phyloP scores from a whole-genome alignment of 805 yeast species.

The Lipomyces sp. region DNA sequence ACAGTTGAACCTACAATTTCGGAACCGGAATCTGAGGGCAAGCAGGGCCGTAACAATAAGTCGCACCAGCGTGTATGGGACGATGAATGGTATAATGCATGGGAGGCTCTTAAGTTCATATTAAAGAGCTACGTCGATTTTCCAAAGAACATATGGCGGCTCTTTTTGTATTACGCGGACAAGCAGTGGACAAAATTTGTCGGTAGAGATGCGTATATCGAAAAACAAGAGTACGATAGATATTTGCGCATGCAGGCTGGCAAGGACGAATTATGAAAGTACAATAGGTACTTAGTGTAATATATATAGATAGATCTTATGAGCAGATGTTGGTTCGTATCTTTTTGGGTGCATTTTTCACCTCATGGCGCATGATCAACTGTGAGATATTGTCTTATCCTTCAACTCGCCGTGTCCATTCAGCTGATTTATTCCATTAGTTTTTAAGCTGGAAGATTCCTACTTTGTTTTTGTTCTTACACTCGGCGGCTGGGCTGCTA shows the following conservation, averaged over 20 bases:
- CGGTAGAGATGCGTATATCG: conserved; percentile 52
- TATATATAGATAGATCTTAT: neutral
- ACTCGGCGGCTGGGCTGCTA: no score
- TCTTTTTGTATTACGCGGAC: conserved; percentile 55
- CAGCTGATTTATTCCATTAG: no score
- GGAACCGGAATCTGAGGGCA: conserved; percentile 13
- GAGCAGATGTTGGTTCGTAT: neutral
- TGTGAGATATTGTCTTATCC: no score
- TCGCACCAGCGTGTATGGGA: conserved; percentile 44
- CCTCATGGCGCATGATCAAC: neutral
- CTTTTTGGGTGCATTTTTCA: neutral
- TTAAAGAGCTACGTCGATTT: conserved; percentile 67
- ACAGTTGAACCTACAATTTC: neutral
- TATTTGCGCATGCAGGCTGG: conserved; percentile 9
- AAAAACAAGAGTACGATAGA: conserved; percentile 8
- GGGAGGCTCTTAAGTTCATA: conserved; percentile 67
- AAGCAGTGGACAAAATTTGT: conserved; percentile 75
- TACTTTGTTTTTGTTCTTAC: no score
- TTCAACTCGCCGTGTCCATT: no score
- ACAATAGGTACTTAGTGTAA: neutral
- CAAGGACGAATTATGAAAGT: neutral
- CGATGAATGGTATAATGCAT: conserved; percentile 57
- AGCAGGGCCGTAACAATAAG: conserved; percentile 21
- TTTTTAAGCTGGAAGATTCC: no score
- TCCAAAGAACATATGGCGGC: conserved; percentile 64